A percentile compares a stretch with the other conserved stretches of the same genome.
phyloP scores from a whole-genome alignment of 208 protist species.

The Acanthamoeba triangularis region DNA sequence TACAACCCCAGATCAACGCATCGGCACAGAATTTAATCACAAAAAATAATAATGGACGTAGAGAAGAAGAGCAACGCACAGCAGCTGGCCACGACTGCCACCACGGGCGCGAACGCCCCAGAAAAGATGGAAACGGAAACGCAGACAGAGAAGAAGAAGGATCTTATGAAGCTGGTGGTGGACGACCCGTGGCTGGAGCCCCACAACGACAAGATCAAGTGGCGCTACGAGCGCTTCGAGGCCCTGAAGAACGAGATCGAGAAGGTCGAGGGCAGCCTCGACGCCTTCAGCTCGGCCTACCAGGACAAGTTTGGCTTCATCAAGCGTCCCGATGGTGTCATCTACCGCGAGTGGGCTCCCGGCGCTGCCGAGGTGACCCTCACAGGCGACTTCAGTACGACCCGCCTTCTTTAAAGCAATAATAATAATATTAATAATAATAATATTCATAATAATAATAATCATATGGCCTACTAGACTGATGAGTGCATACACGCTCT shows the following conservation, averaged over 20 bases:
- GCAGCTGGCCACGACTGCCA: background rate
- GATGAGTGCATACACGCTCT: no score
- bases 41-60: background rate
- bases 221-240: constrained; percentile 54
- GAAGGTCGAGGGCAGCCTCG: constrained; percentile 84
- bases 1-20: no score
- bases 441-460: background rate
- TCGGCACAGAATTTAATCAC: no score
- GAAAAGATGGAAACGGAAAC: background rate
- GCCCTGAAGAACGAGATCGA: constrained; percentile 74
- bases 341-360: constrained; percentile 90
- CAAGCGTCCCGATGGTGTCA: constrained; percentile 77
- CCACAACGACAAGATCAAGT: constrained; percentile 77
- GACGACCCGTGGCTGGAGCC: constrained; percentile 88
- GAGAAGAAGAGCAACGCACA: constrained; percentile 19
- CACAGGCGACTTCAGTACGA: constrained; percentile 91
- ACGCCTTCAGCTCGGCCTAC: constrained; percentile 86
- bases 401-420: background rate
- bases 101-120: background rate
- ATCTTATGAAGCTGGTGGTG: constrained; percentile 82
- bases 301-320: constrained; percentile 85
- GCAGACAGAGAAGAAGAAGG: constrained; percentile 64
- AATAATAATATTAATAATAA: background rate
- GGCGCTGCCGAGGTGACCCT: constrained; percentile 78
- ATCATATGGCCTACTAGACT: no score